phyloP scores from a whole-genome alignment of 2,329 filamentous ascomycete species.

The Hymenoscyphus scutula region DNA sequence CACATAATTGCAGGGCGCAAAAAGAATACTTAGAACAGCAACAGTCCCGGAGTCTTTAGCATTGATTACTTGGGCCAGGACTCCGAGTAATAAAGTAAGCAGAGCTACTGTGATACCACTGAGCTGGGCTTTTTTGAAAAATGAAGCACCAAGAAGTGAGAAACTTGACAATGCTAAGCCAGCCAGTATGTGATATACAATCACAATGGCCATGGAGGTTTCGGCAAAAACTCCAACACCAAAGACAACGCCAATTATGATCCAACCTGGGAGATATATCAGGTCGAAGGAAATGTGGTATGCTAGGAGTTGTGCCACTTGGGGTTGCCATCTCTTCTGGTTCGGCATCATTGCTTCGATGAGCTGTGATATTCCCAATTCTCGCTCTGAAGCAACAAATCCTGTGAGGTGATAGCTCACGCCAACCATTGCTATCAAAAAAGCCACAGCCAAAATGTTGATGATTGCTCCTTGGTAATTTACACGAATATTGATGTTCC shows the following conservation, averaged over 20 bases:
- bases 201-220: conserved; percentile 62
- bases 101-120: conserved; percentile 80
- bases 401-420: conserved; percentile 86
- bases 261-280: conserved; percentile 75
- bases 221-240: conserved; percentile 9
- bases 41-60: conserved; percentile 63
- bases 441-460: conserved; percentile 73
- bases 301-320: conserved; percentile 72
- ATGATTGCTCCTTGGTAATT: conserved; percentile 72
- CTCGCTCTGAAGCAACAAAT: conserved; percentile 79
- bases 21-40: conserved; percentile 69
- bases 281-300: conserved; percentile 78
- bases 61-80: conserved; percentile 72
- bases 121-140: conserved; percentile 85
- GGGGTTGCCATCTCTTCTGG: conserved; percentile 69
- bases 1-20: conserved; percentile 85
- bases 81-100: conserved; percentile 69
- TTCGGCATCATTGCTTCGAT: conserved; percentile 92
- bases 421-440: conserved; percentile 76
- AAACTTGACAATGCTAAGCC: conserved; percentile 77
- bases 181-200: conserved; percentile 72
- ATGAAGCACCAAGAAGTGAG: conserved; percentile 75
- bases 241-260: conserved; percentile 11
- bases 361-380: conserved; percentile 82
- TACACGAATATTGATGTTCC: conserved; percentile 61